Conservation (phyloP, 1,139 yeast species). For the Geotrichum restrictum region DNA sequence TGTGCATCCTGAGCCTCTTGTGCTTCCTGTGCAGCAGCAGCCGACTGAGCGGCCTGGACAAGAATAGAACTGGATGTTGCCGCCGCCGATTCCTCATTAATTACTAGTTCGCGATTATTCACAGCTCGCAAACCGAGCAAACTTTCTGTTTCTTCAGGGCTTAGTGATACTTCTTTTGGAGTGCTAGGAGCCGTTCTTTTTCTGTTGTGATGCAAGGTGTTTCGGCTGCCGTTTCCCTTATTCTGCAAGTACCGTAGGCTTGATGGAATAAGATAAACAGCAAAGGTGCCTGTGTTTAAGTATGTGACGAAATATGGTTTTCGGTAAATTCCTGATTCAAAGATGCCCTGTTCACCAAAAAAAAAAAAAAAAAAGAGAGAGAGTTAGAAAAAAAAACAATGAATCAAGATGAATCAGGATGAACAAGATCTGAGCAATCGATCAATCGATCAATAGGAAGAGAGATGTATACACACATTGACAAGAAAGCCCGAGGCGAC, state of each 20-base stretch:
- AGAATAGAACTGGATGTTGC: background rate
- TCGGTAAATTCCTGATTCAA: constrained; percentile 64
- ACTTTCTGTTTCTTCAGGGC: constrained; percentile 16
- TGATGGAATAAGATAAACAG: constrained; percentile 66
- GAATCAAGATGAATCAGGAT: constrained; percentile 16
- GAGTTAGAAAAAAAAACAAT: background rate
- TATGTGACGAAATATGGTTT: constrained; percentile 95
- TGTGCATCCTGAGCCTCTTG: too few species aligned
- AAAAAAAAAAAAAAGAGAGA: background rate
- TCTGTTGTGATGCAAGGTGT: too few species aligned
- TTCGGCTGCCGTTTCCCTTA: too few species aligned
- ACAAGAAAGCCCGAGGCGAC: constrained; percentile 67
- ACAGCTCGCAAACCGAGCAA: constrained; percentile 1
- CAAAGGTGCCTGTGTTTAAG: constrained; percentile 79
- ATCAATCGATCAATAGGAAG: too few species aligned
- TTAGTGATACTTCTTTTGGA: background rate
- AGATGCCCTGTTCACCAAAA: constrained; percentile 34
- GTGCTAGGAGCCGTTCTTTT: background rate
- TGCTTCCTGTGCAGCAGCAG: constrained; percentile 13
- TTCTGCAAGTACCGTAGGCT: constrained; percentile 17
- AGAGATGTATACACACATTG: constrained; percentile 7
- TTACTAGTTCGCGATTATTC: background rate
- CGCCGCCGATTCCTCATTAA: constrained; percentile 4
- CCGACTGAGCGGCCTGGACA: background rate
- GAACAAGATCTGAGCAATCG: too few species aligned